Evolutionary conservation across 2,329 filamentous ascomycete species (phyloP), one percentile per base, ranked within the genome.

Genomic region (Cordyceps farinosa): DNA sequence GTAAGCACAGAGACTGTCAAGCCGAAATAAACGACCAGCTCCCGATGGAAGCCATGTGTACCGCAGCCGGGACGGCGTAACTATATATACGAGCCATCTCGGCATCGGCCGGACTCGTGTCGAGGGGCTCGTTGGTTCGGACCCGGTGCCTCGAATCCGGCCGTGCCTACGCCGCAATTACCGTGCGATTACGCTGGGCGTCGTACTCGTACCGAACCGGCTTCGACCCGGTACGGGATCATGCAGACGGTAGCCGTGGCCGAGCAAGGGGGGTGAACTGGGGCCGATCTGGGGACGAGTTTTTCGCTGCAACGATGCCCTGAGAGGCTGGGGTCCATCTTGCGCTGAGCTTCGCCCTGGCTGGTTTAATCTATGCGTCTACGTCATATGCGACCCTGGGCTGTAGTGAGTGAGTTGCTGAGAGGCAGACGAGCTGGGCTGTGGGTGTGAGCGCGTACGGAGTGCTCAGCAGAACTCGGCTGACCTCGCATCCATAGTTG

Each of bases 121-220:
- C 11, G 11, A 32, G 8, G 17, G 8, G 30, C 17, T 17, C 22
- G 13, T 32, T 8, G 1, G 8, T n/a, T 55, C 52, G 52, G 52
- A 55, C 22, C 52, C 36, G 52, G 52, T 36, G 52, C 22, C 22
- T 52, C 30, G 29, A 52, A 32, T 52, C 32, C 32, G 32, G 51
- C 51, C n/a, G 51, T 34, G 11, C 5, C 10, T 15, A 11, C 9
- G 29, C 22, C 13, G 47, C 47, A 7, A 2, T 32, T 13, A 22
- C 51, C 51, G 51, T 38, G 40, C 42, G 55, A 57, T 47, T 57
- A 57, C 55, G 55, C 11, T 30, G 15, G 55, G 55, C 44, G 6
- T 61, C 58, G 58, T 61, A 53, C 38, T 61, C 48, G 58, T 61
- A 61, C 40, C 55, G 45, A 50, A 13, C 55, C 55, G 55, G 55